phyloP scores from a whole-genome alignment of 2,329 filamentous ascomycete genomes.

The Venturiaceae sp. region DNA sequence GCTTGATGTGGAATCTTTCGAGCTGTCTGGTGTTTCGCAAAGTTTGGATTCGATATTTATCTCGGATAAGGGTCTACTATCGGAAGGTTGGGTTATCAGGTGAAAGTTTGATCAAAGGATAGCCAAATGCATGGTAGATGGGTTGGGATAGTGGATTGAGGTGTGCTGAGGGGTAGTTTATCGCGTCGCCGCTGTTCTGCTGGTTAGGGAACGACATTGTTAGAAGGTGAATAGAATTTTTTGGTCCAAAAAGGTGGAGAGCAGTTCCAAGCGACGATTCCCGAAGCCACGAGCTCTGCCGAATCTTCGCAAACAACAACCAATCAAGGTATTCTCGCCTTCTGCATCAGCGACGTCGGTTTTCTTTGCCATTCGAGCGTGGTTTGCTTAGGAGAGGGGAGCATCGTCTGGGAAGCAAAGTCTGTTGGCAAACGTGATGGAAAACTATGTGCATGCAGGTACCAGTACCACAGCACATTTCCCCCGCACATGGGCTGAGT shows the following conservation, averaged over 20 bases:
- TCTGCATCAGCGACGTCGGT: not conserved
- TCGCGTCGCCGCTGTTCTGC: not conserved
- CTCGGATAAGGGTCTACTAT: not conserved
- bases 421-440: not conserved
- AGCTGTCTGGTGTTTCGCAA: not conserved
- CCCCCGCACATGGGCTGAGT: not conserved
- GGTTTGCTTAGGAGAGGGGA: not conserved
- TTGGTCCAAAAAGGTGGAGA: not conserved
- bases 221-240: not conserved
- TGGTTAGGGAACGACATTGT: not conserved
- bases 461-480: not conserved
- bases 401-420: not conserved
- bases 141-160: not conserved
- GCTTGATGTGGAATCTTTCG: not conserved
- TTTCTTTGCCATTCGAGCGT: not conserved
- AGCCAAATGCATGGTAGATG: not conserved
- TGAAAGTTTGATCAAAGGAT: not conserved
- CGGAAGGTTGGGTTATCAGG: not conserved
- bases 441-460: not conserved
- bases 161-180: not conserved
- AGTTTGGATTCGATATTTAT: not conserved
- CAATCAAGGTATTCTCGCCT: too few species aligned
- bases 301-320: not conserved
- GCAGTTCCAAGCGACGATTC: not conserved
- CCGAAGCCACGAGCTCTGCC: too few species aligned